These are phyloP conservation scores for Fraxinus velutina DNA, from an alignment of 305 asterid species.

Conservation along the genomic window DNA sequence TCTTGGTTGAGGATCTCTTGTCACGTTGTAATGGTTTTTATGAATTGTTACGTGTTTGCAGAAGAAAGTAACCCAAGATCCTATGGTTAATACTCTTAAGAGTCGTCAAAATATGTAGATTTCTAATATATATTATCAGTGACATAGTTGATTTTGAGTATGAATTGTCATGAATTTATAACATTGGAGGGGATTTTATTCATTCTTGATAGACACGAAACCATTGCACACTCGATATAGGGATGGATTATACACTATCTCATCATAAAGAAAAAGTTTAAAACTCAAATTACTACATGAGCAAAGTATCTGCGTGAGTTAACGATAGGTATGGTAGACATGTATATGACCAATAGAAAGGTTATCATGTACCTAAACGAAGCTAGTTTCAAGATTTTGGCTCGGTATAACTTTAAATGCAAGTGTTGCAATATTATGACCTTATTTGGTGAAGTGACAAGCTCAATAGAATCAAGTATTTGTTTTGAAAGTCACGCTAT, in stretches of 20 bases:
- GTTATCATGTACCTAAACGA: neutral
- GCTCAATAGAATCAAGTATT: neutral
- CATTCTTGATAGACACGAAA: neutral
- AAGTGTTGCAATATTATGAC: neutral
- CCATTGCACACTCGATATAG: neutral
- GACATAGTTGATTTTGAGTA: neutral
- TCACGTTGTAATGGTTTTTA: neutral
- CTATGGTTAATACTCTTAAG: neutral
- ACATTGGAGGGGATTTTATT: neutral
- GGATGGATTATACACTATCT: neutral
- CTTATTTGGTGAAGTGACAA: neutral
- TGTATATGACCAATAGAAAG: neutral
- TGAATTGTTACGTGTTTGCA: neutral
- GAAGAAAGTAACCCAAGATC: neutral
- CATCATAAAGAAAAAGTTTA: neutral
- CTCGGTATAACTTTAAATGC: neutral
- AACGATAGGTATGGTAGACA: neutral
- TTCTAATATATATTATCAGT: neutral
- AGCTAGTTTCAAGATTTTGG: neutral
- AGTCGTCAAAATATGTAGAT: neutral
- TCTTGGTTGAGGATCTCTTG: neutral
- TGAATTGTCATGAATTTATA: neutral
- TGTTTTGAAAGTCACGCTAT: neutral
- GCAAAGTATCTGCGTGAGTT: neutral
- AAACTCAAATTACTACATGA: neutral